Evolutionary conservation across 495 filamentous ascomycete genomes (phyloP).

Genomic region (Aspergillus kassunensis): DNA sequence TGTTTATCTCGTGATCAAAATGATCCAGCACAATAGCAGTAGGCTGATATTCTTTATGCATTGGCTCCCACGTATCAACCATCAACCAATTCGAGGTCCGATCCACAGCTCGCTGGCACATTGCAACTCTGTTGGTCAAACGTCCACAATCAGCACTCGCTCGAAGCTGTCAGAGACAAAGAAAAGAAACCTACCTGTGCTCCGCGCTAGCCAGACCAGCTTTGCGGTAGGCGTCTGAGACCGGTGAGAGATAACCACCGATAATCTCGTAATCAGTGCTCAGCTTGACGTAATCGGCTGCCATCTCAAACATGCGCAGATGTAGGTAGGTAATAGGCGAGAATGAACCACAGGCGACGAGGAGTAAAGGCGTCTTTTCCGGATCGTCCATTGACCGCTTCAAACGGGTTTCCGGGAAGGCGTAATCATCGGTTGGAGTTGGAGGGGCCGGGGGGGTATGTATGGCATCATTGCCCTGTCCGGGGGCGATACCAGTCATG

Average conservation of each 20-base stretch:
- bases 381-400: conserved; percentile 63
- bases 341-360: conserved; percentile 91
- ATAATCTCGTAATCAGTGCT: conserved; percentile 83
- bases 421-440: conserved; percentile 54
- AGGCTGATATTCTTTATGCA: conserved; percentile 76
- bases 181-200: conserved; percentile 53
- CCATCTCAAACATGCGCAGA: conserved; percentile 93
- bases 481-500: conserved; percentile 32
- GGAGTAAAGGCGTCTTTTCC: conserved; percentile 70
- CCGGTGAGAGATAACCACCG: conserved; percentile 75
- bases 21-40: conserved; percentile 87
- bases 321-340: conserved; percentile 80
- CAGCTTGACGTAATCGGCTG: conserved; percentile 72
- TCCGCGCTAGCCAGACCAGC: conserved; percentile 72
- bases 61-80: conserved; percentile 79
- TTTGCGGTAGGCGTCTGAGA: conserved; percentile 89
- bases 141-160: conserved; percentile 8
- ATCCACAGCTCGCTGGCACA: conserved; percentile 80
- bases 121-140: conserved; percentile 36
- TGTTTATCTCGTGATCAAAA: conserved; percentile 84
- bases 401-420: conserved; percentile 68
- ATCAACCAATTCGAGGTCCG: conserved; percentile 73
- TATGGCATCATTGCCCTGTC: conserved; percentile 31
- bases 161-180: not conserved
- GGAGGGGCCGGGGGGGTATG: conserved; percentile 21